A percentile compares a stretch with the other conserved stretches of the same genome.
Evolutionary conservation across 164 flowering plant genomes (phyloP).

Genomic region (Piper longum): DNA sequence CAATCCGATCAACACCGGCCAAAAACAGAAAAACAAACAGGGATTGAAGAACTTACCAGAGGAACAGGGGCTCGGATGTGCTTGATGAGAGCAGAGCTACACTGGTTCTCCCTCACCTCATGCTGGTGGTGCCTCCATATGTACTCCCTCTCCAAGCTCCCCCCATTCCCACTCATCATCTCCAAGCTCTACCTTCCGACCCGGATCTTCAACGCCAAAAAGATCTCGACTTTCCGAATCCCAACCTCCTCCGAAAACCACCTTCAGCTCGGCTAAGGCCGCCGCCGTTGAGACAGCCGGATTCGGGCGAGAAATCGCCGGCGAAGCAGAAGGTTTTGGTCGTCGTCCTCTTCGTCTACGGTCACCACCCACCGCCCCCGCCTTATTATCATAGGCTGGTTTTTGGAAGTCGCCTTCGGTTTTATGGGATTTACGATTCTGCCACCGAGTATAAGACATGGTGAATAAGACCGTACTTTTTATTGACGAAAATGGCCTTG

Average conservation of each 20-base stretch:
- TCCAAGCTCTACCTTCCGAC: not conserved
- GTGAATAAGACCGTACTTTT: not conserved
- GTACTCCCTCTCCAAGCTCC: slow-evolving; percentile 26
- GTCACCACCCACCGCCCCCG: not conserved
- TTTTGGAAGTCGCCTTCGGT: not conserved
- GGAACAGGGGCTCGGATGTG: slow-evolving; percentile 60
- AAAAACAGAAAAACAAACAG: not conserved
- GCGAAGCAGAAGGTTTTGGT: not conserved
- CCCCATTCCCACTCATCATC: not conserved
- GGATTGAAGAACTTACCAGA: slow-evolving; percentile 23
- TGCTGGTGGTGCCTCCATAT: slow-evolving; percentile 44
- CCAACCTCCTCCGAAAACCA: too few species aligned
- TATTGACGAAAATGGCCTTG: not conserved
- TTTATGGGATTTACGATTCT: not conserved
- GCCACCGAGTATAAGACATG: not conserved
- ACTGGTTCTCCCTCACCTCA: slow-evolving; percentile 40
- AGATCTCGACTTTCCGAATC: not conserved
- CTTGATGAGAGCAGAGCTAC: slow-evolving; percentile 42
- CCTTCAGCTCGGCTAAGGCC: too few species aligned
- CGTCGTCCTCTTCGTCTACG: not conserved
- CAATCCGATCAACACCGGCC: not conserved
- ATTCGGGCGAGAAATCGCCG: not conserved
- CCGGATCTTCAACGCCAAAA: not conserved
- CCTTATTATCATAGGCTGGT: not conserved
- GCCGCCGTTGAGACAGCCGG: too few species aligned